A percentile compares a stretch with the other conserved stretches of the same genome.
Conservation (phyloP, 1,284 basidiomycete species). For the Hymenochaete sp. region DNA sequence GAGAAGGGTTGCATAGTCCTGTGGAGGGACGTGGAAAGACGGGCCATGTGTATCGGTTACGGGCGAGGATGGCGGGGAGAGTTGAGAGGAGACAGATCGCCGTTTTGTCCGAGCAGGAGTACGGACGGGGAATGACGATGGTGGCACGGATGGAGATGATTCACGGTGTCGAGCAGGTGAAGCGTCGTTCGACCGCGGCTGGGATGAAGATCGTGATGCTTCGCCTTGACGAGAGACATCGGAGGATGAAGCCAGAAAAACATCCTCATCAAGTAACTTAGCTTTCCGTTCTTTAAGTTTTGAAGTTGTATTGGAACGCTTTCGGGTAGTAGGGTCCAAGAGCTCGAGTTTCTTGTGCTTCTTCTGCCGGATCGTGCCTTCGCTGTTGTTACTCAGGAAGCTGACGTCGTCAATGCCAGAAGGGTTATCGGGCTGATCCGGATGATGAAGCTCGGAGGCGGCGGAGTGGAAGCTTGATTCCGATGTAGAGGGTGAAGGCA, state of each 20-base stretch:
- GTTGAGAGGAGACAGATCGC: conserved; percentile 80
- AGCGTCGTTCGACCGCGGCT: conserved; percentile 20
- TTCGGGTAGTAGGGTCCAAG: conserved; percentile 8
- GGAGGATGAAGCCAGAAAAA: too few relatives aligned
- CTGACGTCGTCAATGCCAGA: conserved; percentile 33
- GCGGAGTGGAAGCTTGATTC: conserved; percentile 44
- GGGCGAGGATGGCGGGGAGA: conserved; percentile 51
- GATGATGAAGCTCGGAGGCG: conserved; percentile 42
- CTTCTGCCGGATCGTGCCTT: conserved; percentile 40
- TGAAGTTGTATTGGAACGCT: too few relatives aligned
- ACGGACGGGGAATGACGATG: conserved; percentile 58
- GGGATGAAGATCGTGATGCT: conserved; percentile 23
- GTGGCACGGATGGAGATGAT: conserved; percentile 29
- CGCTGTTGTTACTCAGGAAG: conserved; percentile 42
- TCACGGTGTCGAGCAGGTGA: conserved; percentile 21
- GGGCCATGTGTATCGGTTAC: conserved; percentile 38
- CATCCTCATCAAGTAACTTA: too few relatives aligned
- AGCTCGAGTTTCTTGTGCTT: conserved; percentile 22
- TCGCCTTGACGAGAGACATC: conserved; percentile 44
- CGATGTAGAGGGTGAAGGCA: conserved; percentile 37
- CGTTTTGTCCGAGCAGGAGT: conserved; percentile 94
- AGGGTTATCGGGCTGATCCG: conserved; percentile 43
- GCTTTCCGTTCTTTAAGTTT: too few relatives aligned
- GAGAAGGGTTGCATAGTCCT: conserved; percentile 70
- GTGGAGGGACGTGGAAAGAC: conserved; percentile 36